Evolutionary conservation across 495 filamentous ascomycete species (phyloP).

Genomic region (Annulohypoxylon moriforme): DNA sequence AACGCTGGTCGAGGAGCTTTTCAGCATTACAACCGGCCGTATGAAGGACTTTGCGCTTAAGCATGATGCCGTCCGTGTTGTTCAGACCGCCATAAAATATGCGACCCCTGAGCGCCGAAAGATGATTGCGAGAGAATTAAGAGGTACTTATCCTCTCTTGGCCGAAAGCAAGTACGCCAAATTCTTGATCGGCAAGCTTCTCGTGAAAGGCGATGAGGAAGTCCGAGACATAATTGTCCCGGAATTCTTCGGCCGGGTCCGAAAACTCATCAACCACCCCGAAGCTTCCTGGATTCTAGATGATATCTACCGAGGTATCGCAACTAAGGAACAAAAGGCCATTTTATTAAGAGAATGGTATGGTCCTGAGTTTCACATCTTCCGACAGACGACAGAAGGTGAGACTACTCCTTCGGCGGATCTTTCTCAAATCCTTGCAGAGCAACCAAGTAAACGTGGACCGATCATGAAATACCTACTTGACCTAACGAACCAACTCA

Average conservation of each 20-base stretch:
- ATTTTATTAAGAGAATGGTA: conserved; percentile 95
- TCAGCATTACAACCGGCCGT: conserved; percentile 86
- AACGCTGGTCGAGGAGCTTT: conserved; percentile 86
- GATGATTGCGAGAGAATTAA: conserved; percentile 87
- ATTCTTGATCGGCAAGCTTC: conserved; percentile 93
- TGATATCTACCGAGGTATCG: conserved; percentile 89
- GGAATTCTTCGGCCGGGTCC: conserved; percentile 93
- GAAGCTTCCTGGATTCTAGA: conserved; percentile 98
- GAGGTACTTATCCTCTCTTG: conserved; percentile 83
- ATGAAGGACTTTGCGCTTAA: conserved; percentile 98
- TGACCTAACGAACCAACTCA: conserved; percentile 85
- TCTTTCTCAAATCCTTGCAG: conserved; percentile 76
- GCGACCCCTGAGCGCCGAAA: conserved; percentile 83
- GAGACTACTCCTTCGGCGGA: conserved; percentile 59
- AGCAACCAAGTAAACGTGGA: conserved; percentile 82
- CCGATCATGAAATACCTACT: conserved; percentile 86
- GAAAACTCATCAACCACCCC: conserved; percentile 91
- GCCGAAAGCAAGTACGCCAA: conserved; percentile 96
- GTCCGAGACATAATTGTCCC: conserved; percentile 87
- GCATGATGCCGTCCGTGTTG: conserved; percentile 93
- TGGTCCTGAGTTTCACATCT: conserved; percentile 90
- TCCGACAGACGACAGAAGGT: conserved; percentile 67
- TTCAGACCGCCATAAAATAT: conserved; percentile 97
- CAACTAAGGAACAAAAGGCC: conserved; percentile 83
- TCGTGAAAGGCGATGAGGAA: conserved; percentile 87